Base-by-base conservation (phyloP, 2,329 filamentous ascomycete genomes). In the Karstenula rhodostoma region DNA sequence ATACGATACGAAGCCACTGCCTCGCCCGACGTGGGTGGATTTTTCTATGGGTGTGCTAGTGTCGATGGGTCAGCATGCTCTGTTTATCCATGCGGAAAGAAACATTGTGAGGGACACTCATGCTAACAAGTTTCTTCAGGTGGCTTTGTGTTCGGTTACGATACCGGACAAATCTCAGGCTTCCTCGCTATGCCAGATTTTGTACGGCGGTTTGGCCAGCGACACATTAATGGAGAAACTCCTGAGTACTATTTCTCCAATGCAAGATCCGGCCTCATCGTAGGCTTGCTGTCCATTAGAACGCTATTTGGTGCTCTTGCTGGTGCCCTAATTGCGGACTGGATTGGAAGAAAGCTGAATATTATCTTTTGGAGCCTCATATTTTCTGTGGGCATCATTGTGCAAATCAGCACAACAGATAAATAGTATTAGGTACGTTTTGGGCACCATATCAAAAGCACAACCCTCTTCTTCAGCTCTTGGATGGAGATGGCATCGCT, bases 281-380 rank as follows among this genome's bases (percentile, higher is more conserved):
- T 75, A 6, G 72, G 59, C 37, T 40, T 75, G 42, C 82, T 93
- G 13, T 91, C 89, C 0, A 89, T 89, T 33, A 90, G 90, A 29
- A 92, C 90, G 8, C 91, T 93, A 73, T 87, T 92, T 61, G 90
- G 90, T 29, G 85, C 90, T 2, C 81, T 93, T 3, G 73, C 78
- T 27, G 77, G 75, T 40, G 80, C 87, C 15, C 86, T 85, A 27
- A 79, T 90, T 51, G 85, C 87, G 33, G 88, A 90, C 60, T 75
- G 74, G 9, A 78, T 90, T 50, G 89, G 89, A 17, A 85, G 89
- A 5, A 84, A 85, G 42, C 75, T 83, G 25, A 85, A 85, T 42
- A 90, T 91, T 65, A 86, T 86, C 13, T 72, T 80, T 35, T 85
- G 86, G 60, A 84, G 86, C 56, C 78, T 87, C 56, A 85, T 88